Conservation (phyloP, 2,329 filamentous ascomycete species). For the Pseudogymnoascus sp. region DNA sequence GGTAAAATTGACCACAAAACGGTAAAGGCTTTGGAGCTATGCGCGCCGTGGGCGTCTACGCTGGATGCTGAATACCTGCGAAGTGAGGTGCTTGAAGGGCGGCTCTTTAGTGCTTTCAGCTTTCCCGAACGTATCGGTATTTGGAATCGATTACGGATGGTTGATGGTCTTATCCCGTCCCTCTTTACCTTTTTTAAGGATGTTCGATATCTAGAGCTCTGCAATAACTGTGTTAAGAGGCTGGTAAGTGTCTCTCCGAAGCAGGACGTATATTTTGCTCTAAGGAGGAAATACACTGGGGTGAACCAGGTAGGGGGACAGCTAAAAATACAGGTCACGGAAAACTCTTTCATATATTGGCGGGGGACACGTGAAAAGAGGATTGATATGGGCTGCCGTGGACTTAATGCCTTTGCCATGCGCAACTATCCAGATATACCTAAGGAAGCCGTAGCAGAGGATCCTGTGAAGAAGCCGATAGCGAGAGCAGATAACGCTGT, state of each 20-base stretch:
- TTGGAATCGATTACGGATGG: too few species aligned
- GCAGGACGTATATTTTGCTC: background rate
- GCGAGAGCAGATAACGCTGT: slow-evolving; percentile 8
- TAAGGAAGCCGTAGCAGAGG: background rate
- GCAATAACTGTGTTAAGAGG: background rate
- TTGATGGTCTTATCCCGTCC: too few species aligned
- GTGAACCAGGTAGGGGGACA: background rate
- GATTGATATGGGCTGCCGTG: slow-evolving; percentile 4
- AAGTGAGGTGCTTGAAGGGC: too few species aligned
- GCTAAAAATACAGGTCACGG: slow-evolving; percentile 4
- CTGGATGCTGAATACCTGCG: too few species aligned
- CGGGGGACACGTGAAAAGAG: background rate
- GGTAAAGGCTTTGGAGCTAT: too few species aligned
- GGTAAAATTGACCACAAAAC: too few species aligned
- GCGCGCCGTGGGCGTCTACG: too few species aligned
- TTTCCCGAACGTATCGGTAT: too few species aligned
- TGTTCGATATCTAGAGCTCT: too few species aligned
- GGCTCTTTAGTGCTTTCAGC: too few species aligned
- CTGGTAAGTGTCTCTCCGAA: slow-evolving; percentile 2
- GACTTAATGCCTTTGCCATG: slow-evolving; percentile 10
- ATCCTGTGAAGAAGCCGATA: background rate
- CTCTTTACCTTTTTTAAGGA: too few species aligned
- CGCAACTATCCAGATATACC: slow-evolving; percentile 9
- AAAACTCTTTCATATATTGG: background rate
- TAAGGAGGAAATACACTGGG: background rate